Evolutionary conservation across 1,139 yeast genomes (phyloP), one percentile per base, ranked within the genome.

Genomic region (Taiozyma sp.): DNA sequence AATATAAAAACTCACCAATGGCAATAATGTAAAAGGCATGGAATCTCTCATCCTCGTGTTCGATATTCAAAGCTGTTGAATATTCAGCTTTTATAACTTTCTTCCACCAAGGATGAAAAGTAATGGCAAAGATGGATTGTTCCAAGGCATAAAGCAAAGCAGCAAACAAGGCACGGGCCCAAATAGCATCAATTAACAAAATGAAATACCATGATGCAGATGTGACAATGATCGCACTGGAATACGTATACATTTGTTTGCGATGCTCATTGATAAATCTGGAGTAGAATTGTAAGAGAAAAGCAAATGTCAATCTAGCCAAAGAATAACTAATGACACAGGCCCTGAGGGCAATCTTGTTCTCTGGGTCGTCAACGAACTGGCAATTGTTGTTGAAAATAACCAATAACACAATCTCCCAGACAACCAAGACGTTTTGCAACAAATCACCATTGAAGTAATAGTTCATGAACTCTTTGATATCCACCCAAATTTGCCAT

Each of bases 401-500:
- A 12, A 82, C 75, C 57, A 83, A 68, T 45, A 82, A 67, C 1
- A 70, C 65, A 60, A 83, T 66, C 30, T 79, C 74, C 85, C 86
- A 81, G 38, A 81, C 58, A 29, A 83, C 74, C 58, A 78, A 78
- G 0, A 71, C 19, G 53, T 79, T 76, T 62, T 84, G 89, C 3
- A 80, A 64, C 48, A 83, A 66, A 64, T 84, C 89, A 60, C 81
- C 85, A 54, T 73, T 81, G 62, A 78, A 83, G 65, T 81, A 83
- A 62, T 81, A 81, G 64, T 83, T 82, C 72, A 82, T 80, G 57
- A 82, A 76, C 55, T 83, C 87, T 59, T 82, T 80, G 53, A 83
- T 70, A 59, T 83, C 88, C 34, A 78, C 69, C 88, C 89, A 83
- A 28, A 83, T 79, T 28, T 76, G 77, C 80, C 83, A 83, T 14